A percentile compares a stretch with the other conserved stretches of the same genome.
Evolutionary conservation across 169 alveolate species (phyloP).

Genomic region (Eimeria necatrix): DNA sequence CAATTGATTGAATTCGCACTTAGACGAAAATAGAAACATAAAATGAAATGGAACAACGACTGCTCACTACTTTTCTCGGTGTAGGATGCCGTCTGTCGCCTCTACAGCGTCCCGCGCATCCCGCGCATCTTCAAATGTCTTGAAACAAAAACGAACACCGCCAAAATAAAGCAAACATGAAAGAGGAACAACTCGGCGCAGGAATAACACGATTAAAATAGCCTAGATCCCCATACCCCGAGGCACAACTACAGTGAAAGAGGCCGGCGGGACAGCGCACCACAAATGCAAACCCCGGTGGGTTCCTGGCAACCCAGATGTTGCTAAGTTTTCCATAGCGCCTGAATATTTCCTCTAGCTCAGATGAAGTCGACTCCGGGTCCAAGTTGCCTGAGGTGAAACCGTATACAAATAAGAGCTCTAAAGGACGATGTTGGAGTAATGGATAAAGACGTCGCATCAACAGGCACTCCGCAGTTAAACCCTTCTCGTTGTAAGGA

Average conservation of each 20-base stretch:
- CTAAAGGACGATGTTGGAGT: neutral
- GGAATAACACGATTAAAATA: too few relatives aligned
- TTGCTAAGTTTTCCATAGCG: constrained; percentile 80
- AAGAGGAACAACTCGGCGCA: neutral
- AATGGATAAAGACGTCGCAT: neutral
- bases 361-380: constrained; percentile 73
- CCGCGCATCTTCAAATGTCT: constrained; percentile 64
- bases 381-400: constrained; percentile 57
- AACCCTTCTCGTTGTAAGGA: too few relatives aligned
- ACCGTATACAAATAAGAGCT: neutral
- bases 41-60: neutral
- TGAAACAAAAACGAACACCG: neutral
- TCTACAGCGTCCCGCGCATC: constrained; percentile 72
- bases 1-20: neutral
- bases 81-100: constrained; percentile 69
- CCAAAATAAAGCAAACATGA: neutral
- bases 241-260: neutral
- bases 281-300: constrained; percentile 83
- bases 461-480: neutral
- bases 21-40: neutral
- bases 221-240: neutral
- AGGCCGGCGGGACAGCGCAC: constrained; percentile 37
- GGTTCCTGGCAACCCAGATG: constrained; percentile 85
- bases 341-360: constrained; percentile 77
- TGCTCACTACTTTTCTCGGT: constrained; percentile 72